phyloP scores from a whole-genome alignment of 2,329 filamentous ascomycete genomes.

The Pyrenochaeta sp. region DNA sequence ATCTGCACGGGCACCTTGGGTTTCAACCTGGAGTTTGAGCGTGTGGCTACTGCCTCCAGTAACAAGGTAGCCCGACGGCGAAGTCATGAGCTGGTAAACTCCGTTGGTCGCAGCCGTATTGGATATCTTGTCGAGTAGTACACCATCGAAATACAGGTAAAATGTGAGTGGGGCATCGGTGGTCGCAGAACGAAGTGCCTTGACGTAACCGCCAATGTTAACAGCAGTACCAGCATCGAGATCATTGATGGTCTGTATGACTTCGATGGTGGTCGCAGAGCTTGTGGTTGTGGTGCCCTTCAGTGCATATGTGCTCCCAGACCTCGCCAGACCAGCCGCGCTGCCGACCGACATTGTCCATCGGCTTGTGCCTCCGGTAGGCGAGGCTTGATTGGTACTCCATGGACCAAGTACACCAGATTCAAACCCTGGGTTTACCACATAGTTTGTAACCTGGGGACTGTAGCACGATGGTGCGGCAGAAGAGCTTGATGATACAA shows the following conservation, averaged over 20 bases:
- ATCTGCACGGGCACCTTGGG: background rate
- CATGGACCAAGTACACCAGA: background rate
- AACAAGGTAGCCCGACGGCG: background rate
- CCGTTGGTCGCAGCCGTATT: background rate
- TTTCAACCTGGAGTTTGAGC: background rate
- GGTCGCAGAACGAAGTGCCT: background rate
- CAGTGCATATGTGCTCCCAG: background rate
- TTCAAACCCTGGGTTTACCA: background rate
- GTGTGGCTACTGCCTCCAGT: slow-evolving; percentile 2
- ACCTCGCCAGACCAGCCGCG: background rate
- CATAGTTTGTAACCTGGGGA: background rate
- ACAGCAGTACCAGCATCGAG: background rate
- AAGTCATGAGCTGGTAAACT: background rate
- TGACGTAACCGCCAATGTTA: background rate
- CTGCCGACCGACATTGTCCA: background rate
- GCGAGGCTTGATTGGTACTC: background rate
- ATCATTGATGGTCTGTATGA: background rate
- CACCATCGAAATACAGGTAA: background rate
- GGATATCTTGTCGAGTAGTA: background rate
- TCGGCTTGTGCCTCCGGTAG: background rate
- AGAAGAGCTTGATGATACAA: background rate
- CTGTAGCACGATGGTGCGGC: background rate
- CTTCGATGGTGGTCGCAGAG: background rate
- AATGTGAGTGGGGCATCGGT: background rate
- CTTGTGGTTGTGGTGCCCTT: background rate